Evolutionary conservation across 805 yeast genomes (phyloP).

Genomic region (Lipomyces orientalis): DNA sequence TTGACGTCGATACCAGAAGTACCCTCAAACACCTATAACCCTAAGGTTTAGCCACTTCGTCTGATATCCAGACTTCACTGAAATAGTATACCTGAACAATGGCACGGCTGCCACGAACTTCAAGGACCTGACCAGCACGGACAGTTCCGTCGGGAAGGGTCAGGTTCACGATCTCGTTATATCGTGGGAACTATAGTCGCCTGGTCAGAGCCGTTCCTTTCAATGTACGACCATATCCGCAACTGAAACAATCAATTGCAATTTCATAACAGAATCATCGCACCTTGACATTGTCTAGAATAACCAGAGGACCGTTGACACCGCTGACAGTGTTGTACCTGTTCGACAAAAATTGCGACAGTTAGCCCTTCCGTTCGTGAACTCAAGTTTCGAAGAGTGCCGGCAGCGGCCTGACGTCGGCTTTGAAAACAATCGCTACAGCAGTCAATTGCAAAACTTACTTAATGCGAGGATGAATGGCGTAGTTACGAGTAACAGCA

Average conservation of each 20-base stretch:
- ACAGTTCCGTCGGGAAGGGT: constrained; percentile 94
- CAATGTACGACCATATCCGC: not conserved
- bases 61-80: not conserved
- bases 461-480: constrained; percentile 40
- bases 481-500: constrained; percentile 41
- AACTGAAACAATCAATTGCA: not conserved
- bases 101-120: constrained; percentile 96
- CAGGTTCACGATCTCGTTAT: constrained; percentile 93
- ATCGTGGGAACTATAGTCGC: constrained; percentile 66
- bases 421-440: not conserved
- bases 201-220: not conserved
- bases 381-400: not conserved
- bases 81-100: constrained; percentile 68
- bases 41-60: not conserved
- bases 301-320: constrained; percentile 97
- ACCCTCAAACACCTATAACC: constrained; percentile 84
- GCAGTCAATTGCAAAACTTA: constrained; percentile 21
- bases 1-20: constrained; percentile 98
- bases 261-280: not conserved
- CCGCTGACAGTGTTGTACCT: constrained; percentile 97
- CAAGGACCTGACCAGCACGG: constrained; percentile 98
- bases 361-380: not conserved
- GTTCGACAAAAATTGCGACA: constrained; percentile 42
- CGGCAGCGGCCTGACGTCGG: not conserved
- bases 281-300: constrained; percentile 74